Percentiles rank a stretch among this genome's conserved stretches.
Conservation (phyloP, 2,329 filamentous ascomycete genomes). For the Pseudocercospora macadamiae region DNA sequence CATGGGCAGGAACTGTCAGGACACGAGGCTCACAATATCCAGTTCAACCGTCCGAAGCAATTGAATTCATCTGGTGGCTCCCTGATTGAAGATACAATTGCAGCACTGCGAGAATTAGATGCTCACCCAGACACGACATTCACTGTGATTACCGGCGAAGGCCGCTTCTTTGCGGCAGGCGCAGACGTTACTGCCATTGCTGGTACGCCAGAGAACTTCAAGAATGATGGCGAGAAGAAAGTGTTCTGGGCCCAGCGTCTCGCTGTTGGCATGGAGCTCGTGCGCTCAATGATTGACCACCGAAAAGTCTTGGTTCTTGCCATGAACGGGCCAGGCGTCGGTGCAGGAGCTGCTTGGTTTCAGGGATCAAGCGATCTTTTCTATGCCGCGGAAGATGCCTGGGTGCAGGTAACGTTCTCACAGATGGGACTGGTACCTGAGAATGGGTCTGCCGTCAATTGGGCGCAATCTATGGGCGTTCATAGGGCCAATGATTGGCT, state of each 20-base stretch:
- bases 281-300: slow-evolving; percentile 34
- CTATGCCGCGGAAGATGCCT: slow-evolving; percentile 32
- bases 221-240: slow-evolving; percentile 33
- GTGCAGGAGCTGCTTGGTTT: slow-evolving; percentile 34
- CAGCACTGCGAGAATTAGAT: slow-evolving; percentile 32
- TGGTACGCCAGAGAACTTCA: slow-evolving; percentile 22
- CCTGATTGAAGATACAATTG: slow-evolving; percentile 31
- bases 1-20: neutral
- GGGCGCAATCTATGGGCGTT: slow-evolving; percentile 31
- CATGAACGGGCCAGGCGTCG: slow-evolving; percentile 34
- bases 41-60: slow-evolving; percentile 35
- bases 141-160: slow-evolving; percentile 35
- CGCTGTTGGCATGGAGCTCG: slow-evolving; percentile 30
- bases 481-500: slow-evolving; percentile 35
- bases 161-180: slow-evolving; percentile 33
- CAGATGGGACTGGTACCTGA: slow-evolving; percentile 34
- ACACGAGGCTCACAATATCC: neutral
- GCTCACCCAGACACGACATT: slow-evolving; percentile 33
- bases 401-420: slow-evolving; percentile 34
- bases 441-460: slow-evolving; percentile 30
- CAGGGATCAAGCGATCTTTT: slow-evolving; percentile 33
- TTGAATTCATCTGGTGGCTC: slow-evolving; percentile 33
- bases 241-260: slow-evolving; percentile 31
- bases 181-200: slow-evolving; percentile 32
- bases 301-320: slow-evolving; percentile 35